Base-by-base conservation (phyloP, 345 rosid genomes). In the Atalantia buxifolia region DNA sequence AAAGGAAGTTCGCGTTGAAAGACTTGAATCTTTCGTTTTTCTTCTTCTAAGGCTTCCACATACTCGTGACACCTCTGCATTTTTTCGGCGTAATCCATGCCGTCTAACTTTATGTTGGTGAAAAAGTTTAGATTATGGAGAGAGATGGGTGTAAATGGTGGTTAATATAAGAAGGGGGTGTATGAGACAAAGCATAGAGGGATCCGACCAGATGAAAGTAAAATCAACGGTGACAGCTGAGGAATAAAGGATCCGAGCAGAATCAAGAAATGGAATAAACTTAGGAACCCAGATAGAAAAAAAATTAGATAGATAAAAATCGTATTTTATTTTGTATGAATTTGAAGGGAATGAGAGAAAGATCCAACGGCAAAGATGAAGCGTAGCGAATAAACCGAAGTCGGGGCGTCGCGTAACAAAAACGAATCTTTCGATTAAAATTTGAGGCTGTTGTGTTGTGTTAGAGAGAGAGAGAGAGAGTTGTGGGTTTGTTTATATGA, bases 1-100 rank as follows among this genome's bases (percentile, higher is more conserved):
- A 96, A 86, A 74, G 99, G 99, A 82, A 96, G 98, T 81, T 96
- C 98, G 30, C 98, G 94, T 69, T 90, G 90, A 77, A 96, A 96
- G 56, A 96, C 98, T 71, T 87, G 93, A 82, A 96, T 92, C 88
- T 96, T 96, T 35, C 93, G 90, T 71, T 87, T 83, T 88, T 96
- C 99, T 81, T 91, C 98, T 82, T 94, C 93, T 14, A 96, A 83
- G 24, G 93, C 94, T 27, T 90, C 88, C 31, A 94, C 85, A 78
- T 94, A 89, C 73, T 87, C 88, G 28, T 85, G 86, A 70, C 91
- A 85, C 76, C 88, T 76, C 85, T 85, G 88, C 83, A 83, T 82
- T 83, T 89, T 88, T 75, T 88, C 86, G 2, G 85, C 63, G 69
- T 45, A 89, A 81, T 85, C 87, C 92, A 89, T 87, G 22, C 42